Evolutionary conservation across 129 eudicot species (phyloP).

Genomic region (Pulicaria dysenterica): DNA sequence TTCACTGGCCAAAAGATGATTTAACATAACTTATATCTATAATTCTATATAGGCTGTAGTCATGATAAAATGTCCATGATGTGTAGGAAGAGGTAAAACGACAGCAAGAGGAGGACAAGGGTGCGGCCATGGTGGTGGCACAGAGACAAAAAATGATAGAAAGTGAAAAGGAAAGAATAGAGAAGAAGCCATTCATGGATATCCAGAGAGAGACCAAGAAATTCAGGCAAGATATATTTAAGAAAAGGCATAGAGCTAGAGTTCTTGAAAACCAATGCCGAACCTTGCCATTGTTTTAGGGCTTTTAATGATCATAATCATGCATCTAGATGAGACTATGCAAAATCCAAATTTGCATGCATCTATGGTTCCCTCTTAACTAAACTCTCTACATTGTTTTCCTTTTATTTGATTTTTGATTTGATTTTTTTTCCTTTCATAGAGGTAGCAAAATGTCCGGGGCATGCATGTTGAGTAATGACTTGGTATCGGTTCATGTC

Average conservation of each 20-base stretch:
- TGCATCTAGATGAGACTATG: constrained; percentile 20
- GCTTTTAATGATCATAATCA: constrained; percentile 9
- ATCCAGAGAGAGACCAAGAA: constrained; percentile 61
- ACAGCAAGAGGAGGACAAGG: constrained; percentile 49
- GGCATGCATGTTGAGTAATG: neutral
- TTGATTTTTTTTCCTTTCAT: neutral
- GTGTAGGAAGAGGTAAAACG: constrained; percentile 48
- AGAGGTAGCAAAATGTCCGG: neutral
- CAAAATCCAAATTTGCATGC: neutral
- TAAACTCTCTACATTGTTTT: constrained; percentile 13
- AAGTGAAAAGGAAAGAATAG: constrained; percentile 50
- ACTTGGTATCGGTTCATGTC: neutral
- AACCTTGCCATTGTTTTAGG: constrained; percentile 49
- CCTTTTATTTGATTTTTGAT: neutral
- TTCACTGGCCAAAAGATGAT: neutral
- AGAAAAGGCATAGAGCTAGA: constrained; percentile 62
- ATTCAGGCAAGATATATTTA: constrained; percentile 60
- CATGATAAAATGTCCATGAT: constrained; percentile 8
- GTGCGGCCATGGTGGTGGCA: constrained; percentile 46
- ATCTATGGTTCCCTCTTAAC: constrained; percentile 23
- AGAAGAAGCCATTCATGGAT: constrained; percentile 56
- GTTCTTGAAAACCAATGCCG: constrained; percentile 47
- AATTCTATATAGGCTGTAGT: neutral
- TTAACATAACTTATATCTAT: neutral
- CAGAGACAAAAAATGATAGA: constrained; percentile 58